These are phyloP conservation scores for Cochlearia excelsa DNA, from an alignment of 345 rosid species.

Conservation along the genomic window DNA sequence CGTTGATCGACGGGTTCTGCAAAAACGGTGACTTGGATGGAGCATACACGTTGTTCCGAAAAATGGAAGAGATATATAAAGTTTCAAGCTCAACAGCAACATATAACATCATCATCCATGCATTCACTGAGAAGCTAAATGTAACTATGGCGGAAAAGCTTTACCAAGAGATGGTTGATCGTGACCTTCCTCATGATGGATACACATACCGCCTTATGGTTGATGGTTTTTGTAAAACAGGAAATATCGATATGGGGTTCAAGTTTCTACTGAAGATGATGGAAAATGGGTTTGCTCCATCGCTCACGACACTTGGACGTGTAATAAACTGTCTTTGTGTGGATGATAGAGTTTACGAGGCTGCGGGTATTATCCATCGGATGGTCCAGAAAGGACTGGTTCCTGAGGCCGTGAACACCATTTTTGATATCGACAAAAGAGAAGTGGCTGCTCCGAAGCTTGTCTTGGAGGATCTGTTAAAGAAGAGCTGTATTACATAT, in stretches of 20 bases:
- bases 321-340: slow-evolving; percentile 79
- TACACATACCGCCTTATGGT: slow-evolving; percentile 77
- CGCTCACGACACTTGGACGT: slow-evolving; percentile 64
- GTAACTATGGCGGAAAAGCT: slow-evolving; percentile 57
- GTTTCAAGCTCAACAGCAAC: slow-evolving; percentile 54
- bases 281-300: slow-evolving; percentile 64
- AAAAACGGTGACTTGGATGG: slow-evolving; percentile 60
- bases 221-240: slow-evolving; percentile 80
- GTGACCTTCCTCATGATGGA: slow-evolving; percentile 58
- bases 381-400: slow-evolving; percentile 72
- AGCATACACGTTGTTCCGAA: slow-evolving; percentile 58
- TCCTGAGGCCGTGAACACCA: slow-evolving; percentile 68
- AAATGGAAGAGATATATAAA: slow-evolving; percentile 51
- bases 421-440: slow-evolving; percentile 73
- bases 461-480: slow-evolving; percentile 82
- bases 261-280: slow-evolving; percentile 54
- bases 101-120: slow-evolving; percentile 75
- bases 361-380: slow-evolving; percentile 61
- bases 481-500: slow-evolving; percentile 72
- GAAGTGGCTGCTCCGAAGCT: slow-evolving; percentile 88
- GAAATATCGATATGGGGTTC: slow-evolving; percentile 54
- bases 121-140: slow-evolving; percentile 61
- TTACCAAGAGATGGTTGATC: slow-evolving; percentile 61
- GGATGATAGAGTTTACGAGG: slow-evolving; percentile 62
- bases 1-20: slow-evolving; percentile 68